Evolutionary conservation across 495 filamentous ascomycete species (phyloP).

Genomic region (Penicillium cinerascens): DNA sequence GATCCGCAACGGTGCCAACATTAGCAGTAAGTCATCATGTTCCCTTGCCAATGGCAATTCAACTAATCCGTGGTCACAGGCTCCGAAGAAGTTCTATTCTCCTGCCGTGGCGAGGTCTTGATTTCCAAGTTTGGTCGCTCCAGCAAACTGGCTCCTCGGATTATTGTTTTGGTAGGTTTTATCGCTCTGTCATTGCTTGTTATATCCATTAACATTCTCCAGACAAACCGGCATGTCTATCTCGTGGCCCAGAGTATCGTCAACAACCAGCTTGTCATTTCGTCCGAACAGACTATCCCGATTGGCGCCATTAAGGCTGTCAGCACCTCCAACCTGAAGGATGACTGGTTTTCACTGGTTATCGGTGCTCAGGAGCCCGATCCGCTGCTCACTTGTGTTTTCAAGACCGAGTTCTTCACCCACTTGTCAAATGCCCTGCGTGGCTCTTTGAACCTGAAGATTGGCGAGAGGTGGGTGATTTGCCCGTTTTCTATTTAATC

Average conservation of each 20-base stretch:
- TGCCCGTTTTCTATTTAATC: background rate
- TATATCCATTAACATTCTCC: slow-evolving; percentile 5
- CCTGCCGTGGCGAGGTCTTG: slow-evolving; percentile 82
- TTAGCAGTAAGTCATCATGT: slow-evolving; percentile 41
- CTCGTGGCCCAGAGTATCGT: slow-evolving; percentile 80
- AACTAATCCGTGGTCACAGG: slow-evolving; percentile 27
- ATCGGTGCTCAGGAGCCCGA: slow-evolving; percentile 90
- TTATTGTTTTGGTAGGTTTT: slow-evolving; percentile 66
- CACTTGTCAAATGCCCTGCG: slow-evolving; percentile 74
- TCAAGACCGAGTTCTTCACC: slow-evolving; percentile 97
- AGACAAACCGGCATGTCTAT: slow-evolving; percentile 81
- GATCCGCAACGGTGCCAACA: slow-evolving; percentile 67
- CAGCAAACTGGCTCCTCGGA: slow-evolving; percentile 85
- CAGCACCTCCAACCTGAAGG: slow-evolving; percentile 70
- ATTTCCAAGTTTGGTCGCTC: slow-evolving; percentile 94
- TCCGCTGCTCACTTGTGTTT: slow-evolving; percentile 82
- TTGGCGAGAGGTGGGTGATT: slow-evolving; percentile 52
- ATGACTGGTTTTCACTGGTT: slow-evolving; percentile 95
- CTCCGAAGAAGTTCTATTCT: slow-evolving; percentile 78
- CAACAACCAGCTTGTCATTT: slow-evolving; percentile 76
- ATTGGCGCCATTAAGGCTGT: slow-evolving; percentile 85
- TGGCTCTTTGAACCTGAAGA: slow-evolving; percentile 75
- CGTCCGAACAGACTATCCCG: slow-evolving; percentile 75
- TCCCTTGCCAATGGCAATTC: background rate
- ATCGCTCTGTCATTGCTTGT: background rate